phyloP scores from a whole-genome alignment of 345 rosid genomes.

The Kandelia obovata region DNA sequence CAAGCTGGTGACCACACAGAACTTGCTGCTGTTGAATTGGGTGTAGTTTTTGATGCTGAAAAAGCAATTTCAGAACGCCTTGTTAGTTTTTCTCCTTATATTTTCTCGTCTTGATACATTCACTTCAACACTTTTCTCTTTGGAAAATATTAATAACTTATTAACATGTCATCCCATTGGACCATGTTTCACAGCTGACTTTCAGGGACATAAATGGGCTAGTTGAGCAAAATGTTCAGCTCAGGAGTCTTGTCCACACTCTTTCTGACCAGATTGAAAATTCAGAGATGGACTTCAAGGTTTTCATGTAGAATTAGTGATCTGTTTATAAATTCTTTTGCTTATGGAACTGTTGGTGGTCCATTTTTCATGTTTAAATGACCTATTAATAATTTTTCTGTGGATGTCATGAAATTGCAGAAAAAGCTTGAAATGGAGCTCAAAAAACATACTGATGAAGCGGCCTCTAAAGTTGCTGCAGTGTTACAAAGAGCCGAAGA shows the following conservation, averaged over 20 bases:
- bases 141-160: neutral
- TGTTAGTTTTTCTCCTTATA: constrained; percentile 37
- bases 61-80: constrained; percentile 70
- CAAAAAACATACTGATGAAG: constrained; percentile 67
- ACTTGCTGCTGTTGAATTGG: constrained; percentile 44
- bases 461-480: constrained; percentile 72
- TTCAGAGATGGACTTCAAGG: constrained; percentile 81
- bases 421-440: constrained; percentile 63
- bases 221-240: constrained; percentile 93
- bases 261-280: constrained; percentile 72
- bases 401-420: constrained; percentile 36
- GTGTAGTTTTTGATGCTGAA: constrained; percentile 55
- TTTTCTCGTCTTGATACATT: neutral
- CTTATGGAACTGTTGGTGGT: constrained; percentile 12
- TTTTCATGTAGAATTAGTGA: constrained; percentile 19
- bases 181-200: constrained; percentile 53
- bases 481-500: constrained; percentile 89
- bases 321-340: constrained; percentile 1
- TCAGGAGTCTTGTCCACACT: constrained; percentile 78
- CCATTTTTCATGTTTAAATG: neutral
- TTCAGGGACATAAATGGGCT: constrained; percentile 92
- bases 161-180: constrained; percentile 20
- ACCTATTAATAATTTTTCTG: neutral
- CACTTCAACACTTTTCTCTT: constrained; percentile 11
- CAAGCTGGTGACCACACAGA: constrained; percentile 36